These are phyloP conservation scores for Ceratonia siliqua DNA, from an alignment of 306 rosid species.

Conservation along the genomic window DNA sequence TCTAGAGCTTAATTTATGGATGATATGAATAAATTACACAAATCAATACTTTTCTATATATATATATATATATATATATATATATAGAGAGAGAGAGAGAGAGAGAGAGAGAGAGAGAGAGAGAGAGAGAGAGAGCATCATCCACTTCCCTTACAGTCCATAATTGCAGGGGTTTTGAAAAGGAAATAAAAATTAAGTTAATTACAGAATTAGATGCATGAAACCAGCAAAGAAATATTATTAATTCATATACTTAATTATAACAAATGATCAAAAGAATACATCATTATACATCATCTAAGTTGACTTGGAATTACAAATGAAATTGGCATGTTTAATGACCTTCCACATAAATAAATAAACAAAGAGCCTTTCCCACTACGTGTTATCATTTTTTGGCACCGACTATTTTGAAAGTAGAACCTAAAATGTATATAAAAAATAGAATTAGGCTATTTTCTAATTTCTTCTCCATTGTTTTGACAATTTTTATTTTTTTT, in stretches of 20 bases:
- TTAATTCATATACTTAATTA: not conserved
- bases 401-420: conserved; percentile 8
- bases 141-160: not conserved
- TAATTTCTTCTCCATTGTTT: too few relatives aligned
- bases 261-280: not conserved
- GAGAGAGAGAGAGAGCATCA: not conserved
- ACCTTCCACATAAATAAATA: not conserved
- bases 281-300: not conserved
- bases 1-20: not conserved
- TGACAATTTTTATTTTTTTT: too few relatives aligned
- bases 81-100: too few relatives aligned
- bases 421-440: not conserved
- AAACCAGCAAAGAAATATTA: not conserved
- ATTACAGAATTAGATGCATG: not conserved
- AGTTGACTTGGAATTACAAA: conserved; percentile 10
- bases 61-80: not conserved
- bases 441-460: too few relatives aligned
- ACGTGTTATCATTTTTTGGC: not conserved
- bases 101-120: not conserved
- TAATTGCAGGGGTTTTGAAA: not conserved
- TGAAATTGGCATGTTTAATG: not conserved
- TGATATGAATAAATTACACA: not conserved
- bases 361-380: not conserved
- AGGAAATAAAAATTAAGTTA: not conserved
- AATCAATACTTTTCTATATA: not conserved